phyloP scores from a whole-genome alignment of 371 early-diverging fungal species.

The Blakeslea trispora region DNA sequence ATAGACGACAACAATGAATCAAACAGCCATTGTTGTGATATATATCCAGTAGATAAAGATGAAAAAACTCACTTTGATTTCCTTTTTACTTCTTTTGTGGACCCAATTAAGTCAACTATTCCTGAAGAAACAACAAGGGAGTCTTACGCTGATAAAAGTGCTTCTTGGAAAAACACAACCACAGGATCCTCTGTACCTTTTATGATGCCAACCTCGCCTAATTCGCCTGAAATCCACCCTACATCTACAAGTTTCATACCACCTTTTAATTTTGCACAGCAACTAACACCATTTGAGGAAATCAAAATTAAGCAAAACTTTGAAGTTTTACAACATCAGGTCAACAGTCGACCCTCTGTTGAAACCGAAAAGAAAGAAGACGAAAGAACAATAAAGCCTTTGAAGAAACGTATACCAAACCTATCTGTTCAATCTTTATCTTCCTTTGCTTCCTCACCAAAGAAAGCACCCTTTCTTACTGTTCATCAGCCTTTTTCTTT shows the following conservation, averaged over 20 bases:
- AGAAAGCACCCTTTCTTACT: background rate
- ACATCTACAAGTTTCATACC: too few relatives aligned
- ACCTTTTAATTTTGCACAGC: too few relatives aligned
- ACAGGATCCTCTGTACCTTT: slow-evolving; percentile 20
- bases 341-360: too few relatives aligned
- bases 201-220: background rate
- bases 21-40: background rate
- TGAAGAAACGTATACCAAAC: slow-evolving; percentile 4
- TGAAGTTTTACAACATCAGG: too few relatives aligned
- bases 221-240: background rate
- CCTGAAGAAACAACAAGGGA: slow-evolving; percentile 5
- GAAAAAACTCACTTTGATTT: background rate
- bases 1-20: too few relatives aligned
- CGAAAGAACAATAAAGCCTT: slow-evolving; percentile 1
- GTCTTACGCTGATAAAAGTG: slow-evolving; percentile 7
- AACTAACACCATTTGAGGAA: too few relatives aligned
- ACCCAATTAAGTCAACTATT: background rate
- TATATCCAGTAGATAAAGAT: background rate
- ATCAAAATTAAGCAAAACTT: too few relatives aligned
- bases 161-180: slow-evolving; percentile 13
- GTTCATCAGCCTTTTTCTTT: background rate
- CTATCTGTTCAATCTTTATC: background rate
- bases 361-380: background rate
- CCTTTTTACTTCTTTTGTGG: background rate
- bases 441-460: background rate